Base-by-base conservation (phyloP, 768 basidiomycete species). In the Piloderma croceum region DNA sequence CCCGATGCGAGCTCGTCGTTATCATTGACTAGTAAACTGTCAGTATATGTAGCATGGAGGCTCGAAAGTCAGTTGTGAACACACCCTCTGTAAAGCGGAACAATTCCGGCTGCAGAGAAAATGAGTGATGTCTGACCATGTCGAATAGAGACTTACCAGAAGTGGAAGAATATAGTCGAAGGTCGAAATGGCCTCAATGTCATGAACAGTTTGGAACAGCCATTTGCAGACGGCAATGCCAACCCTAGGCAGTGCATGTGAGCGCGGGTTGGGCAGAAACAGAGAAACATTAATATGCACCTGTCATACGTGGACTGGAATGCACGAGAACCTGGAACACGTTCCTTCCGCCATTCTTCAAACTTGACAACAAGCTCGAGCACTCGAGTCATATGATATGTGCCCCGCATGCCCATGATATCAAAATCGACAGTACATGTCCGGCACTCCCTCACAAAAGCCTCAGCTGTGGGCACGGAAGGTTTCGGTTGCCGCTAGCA, bases 291-390 rank as follows among this genome's bases (percentile, higher is more conserved):
- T 43, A n/a, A n/a, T 34, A 57, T 69, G 27, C 56, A 81, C 75
- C 81, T 75, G 53, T 93, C 90, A 50, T 91, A 90, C n/a, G 74
- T 81, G 0, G 88, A 91, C 52, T 88, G 82, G 52, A 88, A 83
- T 4, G 88, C 88, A 24, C 82, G 76, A 19, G 79, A 76, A 3
- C 89, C 88, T 15, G 87, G 77, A 4, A 79, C 57, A 23, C 90
- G 76, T 44, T 83, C 74, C 27, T 70, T 68, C 23, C 85, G 72
- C 89, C 86, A 89, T 15, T 68, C 56, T 31, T 76, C 74, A 56
- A 93, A 81, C 18, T 68, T 70, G 17, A 71, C 60, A 2, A 83
- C 78, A 4, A 90, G 71, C 37, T 79, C 72, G 7, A 67, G 49
- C 5, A 90, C 69, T 33, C 83, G 71, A 12, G 59, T 64, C 45